A percentile compares a stretch with the other conserved stretches of the same genome.
phyloP scores from a whole-genome alignment of 1,284 basidiomycete genomes.

The Malassezia furfur region DNA sequence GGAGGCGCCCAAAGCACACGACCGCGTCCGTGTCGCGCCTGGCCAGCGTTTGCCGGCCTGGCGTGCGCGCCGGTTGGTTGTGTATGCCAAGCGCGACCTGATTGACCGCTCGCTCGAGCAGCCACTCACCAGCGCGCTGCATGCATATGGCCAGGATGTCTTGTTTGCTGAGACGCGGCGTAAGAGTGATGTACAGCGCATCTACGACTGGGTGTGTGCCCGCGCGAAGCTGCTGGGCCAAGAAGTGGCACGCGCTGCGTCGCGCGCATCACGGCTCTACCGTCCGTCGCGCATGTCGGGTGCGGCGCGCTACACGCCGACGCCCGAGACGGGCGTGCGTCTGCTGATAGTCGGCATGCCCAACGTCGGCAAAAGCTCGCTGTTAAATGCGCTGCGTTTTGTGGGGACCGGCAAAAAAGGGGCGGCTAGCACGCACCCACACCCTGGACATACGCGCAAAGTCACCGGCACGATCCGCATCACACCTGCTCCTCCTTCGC shows the following conservation, averaged over 20 bases:
- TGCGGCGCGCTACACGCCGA: conserved; percentile 39
- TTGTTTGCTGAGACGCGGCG: conserved; percentile 53
- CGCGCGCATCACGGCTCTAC: conserved; percentile 2
- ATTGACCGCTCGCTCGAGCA: conserved; percentile 72
- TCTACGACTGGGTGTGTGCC: conserved; percentile 50
- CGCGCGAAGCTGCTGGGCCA: conserved; percentile 19
- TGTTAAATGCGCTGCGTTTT: conserved; percentile 81
- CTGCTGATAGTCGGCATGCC: conserved; percentile 67
- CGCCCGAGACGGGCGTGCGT: conserved; percentile 42
- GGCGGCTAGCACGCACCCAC: conserved; percentile 76
- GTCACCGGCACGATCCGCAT: conserved; percentile 45
- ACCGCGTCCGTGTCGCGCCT: conserved; percentile 20
- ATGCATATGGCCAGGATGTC: conserved; percentile 49
- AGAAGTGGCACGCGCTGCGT: conserved; percentile 11
- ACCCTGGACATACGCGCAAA: conserved; percentile 54
- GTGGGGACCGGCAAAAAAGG: conserved; percentile 78
- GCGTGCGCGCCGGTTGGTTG: conserved; percentile 59
- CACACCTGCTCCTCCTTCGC: conserved; percentile 25
- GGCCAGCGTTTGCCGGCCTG: conserved; percentile 19
- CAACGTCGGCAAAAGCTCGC: conserved; percentile 91
- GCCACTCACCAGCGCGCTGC: conserved; percentile 51
- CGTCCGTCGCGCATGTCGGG: conserved; percentile 30
- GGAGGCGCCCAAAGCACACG: conserved; percentile 33
- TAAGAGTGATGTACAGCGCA: conserved; percentile 50
- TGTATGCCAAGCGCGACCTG: conserved; percentile 86